Conservation (phyloP, 768 basidiomycete species). For the Butyriboletus loyo region DNA sequence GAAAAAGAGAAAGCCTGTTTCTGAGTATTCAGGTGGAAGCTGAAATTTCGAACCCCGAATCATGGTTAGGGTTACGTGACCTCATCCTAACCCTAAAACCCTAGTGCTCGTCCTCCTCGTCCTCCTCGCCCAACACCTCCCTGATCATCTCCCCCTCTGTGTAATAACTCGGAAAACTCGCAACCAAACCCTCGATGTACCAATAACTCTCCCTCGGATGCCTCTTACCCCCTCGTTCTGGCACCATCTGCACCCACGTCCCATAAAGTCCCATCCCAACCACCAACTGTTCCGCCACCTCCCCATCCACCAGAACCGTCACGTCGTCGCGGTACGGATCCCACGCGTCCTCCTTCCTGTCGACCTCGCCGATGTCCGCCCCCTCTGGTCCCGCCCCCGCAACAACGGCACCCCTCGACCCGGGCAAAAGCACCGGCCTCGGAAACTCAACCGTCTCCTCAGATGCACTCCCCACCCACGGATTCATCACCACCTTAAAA, state of each 20-base stretch:
- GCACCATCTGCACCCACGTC: conserved; percentile 35
- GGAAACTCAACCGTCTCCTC: conserved; percentile 37
- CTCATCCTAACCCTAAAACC: conserved; percentile 11
- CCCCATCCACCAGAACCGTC: conserved; percentile 27
- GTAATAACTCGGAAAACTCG: conserved; percentile 52
- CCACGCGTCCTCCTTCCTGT: conserved; percentile 30
- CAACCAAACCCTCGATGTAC: conserved; percentile 54
- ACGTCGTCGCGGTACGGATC: conserved; percentile 34
- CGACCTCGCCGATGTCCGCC: not conserved
- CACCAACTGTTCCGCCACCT: conserved; percentile 11
- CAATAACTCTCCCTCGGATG: conserved; percentile 38
- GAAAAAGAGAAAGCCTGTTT: not conserved
- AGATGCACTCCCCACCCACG: conserved; percentile 41
- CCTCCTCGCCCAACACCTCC: not conserved
- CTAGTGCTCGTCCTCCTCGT: not conserved
- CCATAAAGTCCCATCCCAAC: conserved; percentile 34
- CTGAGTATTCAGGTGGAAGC: not conserved
- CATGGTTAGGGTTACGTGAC: conserved; percentile 28
- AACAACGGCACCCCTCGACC: conserved; percentile 28
- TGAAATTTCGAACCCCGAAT: conserved; percentile 28
- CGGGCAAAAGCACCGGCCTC: conserved; percentile 31
- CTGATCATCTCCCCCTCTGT: conserved; percentile 13
- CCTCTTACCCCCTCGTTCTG: conserved; percentile 1
- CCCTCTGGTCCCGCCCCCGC: conserved; percentile 5
- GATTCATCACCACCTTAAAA: conserved; percentile 47